Evolutionary conservation across 2,329 filamentous ascomycete genomes (phyloP).

Genomic region (Ascocoryne sarcoides): DNA sequence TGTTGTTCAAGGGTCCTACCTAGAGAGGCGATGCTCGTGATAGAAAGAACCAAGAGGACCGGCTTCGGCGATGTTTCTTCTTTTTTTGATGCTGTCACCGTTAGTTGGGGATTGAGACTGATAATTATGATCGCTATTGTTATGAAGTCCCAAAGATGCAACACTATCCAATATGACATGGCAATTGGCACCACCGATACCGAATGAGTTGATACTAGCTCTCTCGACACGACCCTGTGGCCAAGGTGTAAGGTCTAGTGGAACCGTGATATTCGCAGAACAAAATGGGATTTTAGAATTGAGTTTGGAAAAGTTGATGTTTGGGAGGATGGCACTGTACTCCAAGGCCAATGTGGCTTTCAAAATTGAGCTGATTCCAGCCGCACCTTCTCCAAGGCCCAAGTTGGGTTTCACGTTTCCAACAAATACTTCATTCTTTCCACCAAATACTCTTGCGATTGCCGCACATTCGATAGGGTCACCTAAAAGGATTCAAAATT

Average conservation of each 20-base stretch:
- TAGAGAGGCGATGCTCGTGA: too few relatives aligned
- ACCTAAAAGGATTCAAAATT: too few relatives aligned
- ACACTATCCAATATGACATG: background rate
- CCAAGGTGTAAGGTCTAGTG: background rate
- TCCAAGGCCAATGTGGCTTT: constrained; percentile 22
- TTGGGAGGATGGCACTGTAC: constrained; percentile 12
- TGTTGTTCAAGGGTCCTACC: too few relatives aligned
- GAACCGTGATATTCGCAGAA: background rate
- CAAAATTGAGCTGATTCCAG: constrained; percentile 20
- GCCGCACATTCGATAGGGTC: constrained; percentile 15
- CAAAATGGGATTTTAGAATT: constrained; percentile 22
- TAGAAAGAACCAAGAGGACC: too few relatives aligned
- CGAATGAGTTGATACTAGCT: background rate
- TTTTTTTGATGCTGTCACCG: too few relatives aligned
- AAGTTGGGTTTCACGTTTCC: constrained; percentile 30
- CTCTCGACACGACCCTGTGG: background rate
- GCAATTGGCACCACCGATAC: background rate
- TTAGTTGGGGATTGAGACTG: too few relatives aligned
- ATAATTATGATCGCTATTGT: too few relatives aligned
- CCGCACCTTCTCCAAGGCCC: constrained; percentile 20
- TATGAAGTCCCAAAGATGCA: too few relatives aligned
- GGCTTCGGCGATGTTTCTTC: too few relatives aligned
- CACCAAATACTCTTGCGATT: constrained; percentile 7
- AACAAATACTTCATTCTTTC: constrained; percentile 10
- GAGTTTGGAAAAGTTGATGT: constrained; percentile 9